Percentiles rank a stretch among this genome's conserved stretches.
phyloP scores from a whole-genome alignment of 345 rosid species.

The Gossypium raimondii region DNA sequence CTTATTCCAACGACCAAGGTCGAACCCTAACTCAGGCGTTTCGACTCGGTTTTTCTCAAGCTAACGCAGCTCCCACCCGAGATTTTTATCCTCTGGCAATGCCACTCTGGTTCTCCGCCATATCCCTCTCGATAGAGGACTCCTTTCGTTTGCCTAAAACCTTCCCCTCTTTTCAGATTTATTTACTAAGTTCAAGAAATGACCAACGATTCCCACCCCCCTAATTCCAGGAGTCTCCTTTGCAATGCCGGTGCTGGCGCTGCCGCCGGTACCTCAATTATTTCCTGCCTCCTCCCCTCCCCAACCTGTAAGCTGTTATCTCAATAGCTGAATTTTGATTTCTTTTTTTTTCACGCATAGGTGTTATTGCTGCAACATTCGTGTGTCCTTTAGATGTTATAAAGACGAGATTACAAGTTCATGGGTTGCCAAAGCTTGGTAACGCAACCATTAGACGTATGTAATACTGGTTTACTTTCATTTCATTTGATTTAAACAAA shows the following conservation, averaged over 20 bases:
- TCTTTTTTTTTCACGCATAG: conserved; percentile 26
- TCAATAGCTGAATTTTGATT: neutral
- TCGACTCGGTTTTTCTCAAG: neutral
- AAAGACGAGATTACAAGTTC: conserved; percentile 90
- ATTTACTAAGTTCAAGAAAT: conserved; percentile 20
- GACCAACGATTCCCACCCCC: conserved; percentile 53
- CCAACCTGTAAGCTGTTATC: too few species aligned
- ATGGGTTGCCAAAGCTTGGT: conserved; percentile 55
- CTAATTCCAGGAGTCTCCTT: conserved; percentile 50
- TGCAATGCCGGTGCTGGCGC: conserved; percentile 94
- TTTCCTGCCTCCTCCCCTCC: neutral
- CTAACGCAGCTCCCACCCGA: conserved; percentile 5
- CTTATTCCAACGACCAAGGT: neutral
- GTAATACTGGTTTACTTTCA: neutral
- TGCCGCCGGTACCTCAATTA: conserved; percentile 54
- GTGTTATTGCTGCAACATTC: conserved; percentile 80
- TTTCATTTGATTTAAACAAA: neutral
- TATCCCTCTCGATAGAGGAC: conserved; percentile 72
- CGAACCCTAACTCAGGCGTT: conserved; percentile 12
- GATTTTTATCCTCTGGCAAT: conserved; percentile 46
- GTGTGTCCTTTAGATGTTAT: conserved; percentile 92
- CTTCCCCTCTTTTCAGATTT: conserved; percentile 14
- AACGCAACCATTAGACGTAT: conserved; percentile 47
- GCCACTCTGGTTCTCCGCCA: conserved; percentile 68
- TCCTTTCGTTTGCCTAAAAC: conserved; percentile 21